Evolutionary conservation across 371 early-diverging fungal species (phyloP).

Genomic region (Actinomortierella ambigua): DNA sequence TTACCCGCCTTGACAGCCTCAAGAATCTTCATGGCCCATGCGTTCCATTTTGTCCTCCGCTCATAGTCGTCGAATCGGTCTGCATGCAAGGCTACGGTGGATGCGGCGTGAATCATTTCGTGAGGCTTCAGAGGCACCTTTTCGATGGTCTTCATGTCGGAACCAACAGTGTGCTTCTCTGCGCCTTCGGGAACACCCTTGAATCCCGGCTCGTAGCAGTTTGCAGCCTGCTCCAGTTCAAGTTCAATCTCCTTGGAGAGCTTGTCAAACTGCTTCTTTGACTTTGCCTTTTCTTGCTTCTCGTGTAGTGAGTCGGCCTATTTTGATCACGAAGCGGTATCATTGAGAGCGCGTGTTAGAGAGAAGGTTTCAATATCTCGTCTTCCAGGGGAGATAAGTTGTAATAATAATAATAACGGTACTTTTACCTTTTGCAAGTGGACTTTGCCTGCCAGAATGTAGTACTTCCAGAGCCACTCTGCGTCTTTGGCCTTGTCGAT

Average conservation of each 20-base stretch:
- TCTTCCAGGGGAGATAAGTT: background rate
- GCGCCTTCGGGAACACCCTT: constrained; percentile 26
- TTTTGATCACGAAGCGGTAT: background rate
- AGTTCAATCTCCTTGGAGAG: constrained; percentile 26
- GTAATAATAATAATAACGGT: too few species aligned
- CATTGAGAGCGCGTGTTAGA: background rate
- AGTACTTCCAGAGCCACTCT: constrained; percentile 39
- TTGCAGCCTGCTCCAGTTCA: constrained; percentile 26
- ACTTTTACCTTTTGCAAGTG: constrained; percentile 38
- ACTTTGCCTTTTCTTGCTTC: constrained; percentile 30
- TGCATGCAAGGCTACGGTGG: constrained; percentile 39
- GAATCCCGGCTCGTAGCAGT: constrained; percentile 24
- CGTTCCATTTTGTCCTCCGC: constrained; percentile 34
- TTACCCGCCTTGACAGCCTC: too few species aligned
- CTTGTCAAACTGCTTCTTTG: constrained; percentile 32
- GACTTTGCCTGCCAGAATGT: constrained; percentile 39
- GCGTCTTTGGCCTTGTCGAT: constrained; percentile 13
- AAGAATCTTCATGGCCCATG: constrained; percentile 36
- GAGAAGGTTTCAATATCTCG: background rate
- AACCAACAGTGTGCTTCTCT: constrained; percentile 33
- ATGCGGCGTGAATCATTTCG: constrained; percentile 39
- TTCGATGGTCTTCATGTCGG: constrained; percentile 29
- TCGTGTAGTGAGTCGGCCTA: constrained; percentile 38
- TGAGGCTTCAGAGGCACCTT: constrained; percentile 36
- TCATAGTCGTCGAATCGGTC: constrained; percentile 43